Base-by-base conservation (phyloP, 148 eudicot species). In the Salicornia ramosissima region DNA sequence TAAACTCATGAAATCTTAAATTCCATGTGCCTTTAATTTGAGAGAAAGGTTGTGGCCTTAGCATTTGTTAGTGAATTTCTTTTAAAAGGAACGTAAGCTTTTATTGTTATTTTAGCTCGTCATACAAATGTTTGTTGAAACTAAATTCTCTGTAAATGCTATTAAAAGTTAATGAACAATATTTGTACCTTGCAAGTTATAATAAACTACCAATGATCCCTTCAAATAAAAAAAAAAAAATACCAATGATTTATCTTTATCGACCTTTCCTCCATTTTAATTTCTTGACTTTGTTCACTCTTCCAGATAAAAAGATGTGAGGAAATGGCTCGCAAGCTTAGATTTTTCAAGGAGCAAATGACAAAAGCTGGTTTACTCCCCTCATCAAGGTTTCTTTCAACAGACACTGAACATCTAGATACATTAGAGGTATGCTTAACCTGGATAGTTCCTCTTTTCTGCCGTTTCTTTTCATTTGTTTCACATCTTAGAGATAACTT, bases 241-340 rank as follows among this genome's bases (percentile, higher is more conserved):
- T 30, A 30, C 39, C 39, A 30, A 10, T 30, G 21, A 57, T 10
- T 34, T 34, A 21, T 40, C 16, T 21, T 7, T 65, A 18, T 50
- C 52, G 42, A 51, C 6, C 5, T 64, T 47, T 42, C 42, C 58
- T 21, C 13, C 6, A 19, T 25, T 21, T 52, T 5, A 8, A 36
- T 60, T 19, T 68, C 47, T 43, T 66, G 11, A 30, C 43, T 25
- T 36, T 60, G 69, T 65, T 71, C 46, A 30, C 57, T 54, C 0
- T 46, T 60, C 19, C 52, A 90, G 96, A 83, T 90, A 61, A 90
- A 86, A 85, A 86, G 91, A 85, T 84, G 93, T 46, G 85, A 82
- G 45, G 96, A 90, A 77, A 83, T 90, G 93, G 93, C 91, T 61
- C 89, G 96, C 40, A 90, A 79, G 75, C 80, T 88, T 31, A 82